Base-by-base conservation (phyloP, 1,284 basidiomycete genomes). In the Malassezia furfur region DNA sequence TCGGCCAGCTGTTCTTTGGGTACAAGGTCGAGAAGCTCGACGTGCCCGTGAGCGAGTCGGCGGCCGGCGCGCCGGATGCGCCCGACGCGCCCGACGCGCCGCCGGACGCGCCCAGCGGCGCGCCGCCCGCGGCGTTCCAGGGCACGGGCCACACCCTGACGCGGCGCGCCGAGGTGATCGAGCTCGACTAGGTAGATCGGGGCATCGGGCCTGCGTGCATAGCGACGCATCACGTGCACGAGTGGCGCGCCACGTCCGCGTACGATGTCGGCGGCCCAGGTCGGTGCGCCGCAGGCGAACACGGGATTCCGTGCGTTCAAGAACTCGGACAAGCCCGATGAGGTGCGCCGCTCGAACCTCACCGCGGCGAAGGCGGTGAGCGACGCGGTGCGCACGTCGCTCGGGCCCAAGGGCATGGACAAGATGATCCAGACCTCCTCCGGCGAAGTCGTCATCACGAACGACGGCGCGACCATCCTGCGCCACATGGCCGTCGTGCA, bases 341-440 rank as follows among this genome's bases (percentile, higher is more conserved):
- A 75, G 56, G 74, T 75, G 38, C 54, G 74, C 25, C 63, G 72
- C 54, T 74, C 63, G 48, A 72, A 72, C 55, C 54, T 72, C 15
- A 57, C 56, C 19, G 67, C 67, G 19, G 67, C 72, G 38, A 70
- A 71, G 94, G 93, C 94, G 34, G 94, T 99, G 69, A 91, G 90
- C 68, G 93, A 96, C 79, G 93, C 91, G 50, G 90, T 99, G 35
- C 81, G 94, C 70, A 98, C 94, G 48, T 96, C 91, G 49, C 78
- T 99, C 62, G 94, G 94, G 17, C 94, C 94, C 44, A 85, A 88
- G 77, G 94, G 94, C 65, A 98, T 98, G 94, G 94, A 98, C 80
- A 96, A 96, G 80, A 96, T 96, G 91, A 98, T 99, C 75, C 91
- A 96, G 83, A 98, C 93, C 5, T 79, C 88, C 5, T 90, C 88